These are phyloP conservation scores for Wickerhamiella azyma DNA, from an alignment of 805 yeast genomes.

Conservation along the genomic window DNA sequence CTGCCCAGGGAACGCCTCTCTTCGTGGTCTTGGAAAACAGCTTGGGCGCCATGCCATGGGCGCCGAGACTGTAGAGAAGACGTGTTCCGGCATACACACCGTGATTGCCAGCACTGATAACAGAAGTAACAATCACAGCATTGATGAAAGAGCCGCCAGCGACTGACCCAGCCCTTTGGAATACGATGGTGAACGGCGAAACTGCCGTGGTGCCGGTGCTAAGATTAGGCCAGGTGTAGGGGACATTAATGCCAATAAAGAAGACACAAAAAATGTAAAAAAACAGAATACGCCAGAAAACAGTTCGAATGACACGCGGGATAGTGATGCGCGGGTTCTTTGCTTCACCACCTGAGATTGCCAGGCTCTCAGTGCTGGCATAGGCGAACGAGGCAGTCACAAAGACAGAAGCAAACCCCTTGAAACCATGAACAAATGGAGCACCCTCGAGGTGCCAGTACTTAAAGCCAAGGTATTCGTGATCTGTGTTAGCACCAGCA, in stretches of 20 bases:
- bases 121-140: slow-evolving; percentile 46
- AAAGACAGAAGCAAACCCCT: slow-evolving; percentile 38
- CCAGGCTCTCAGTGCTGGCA: slow-evolving; percentile 44
- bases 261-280: slow-evolving; percentile 42
- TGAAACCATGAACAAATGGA: slow-evolving; percentile 26
- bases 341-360: slow-evolving; percentile 48
- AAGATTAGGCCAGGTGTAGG: slow-evolving; percentile 38
- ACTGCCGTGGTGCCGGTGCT: slow-evolving; percentile 30
- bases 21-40: slow-evolving; percentile 33
- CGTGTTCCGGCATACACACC: slow-evolving; percentile 55
- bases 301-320: slow-evolving; percentile 44
- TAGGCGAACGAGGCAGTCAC: slow-evolving; percentile 47
- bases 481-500: slow-evolving; percentile 41
- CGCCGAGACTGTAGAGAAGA: slow-evolving; percentile 45
- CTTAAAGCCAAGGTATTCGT: slow-evolving; percentile 38
- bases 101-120: slow-evolving; percentile 55
- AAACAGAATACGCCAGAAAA: slow-evolving; percentile 39
- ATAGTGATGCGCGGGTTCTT: slow-evolving; percentile 44
- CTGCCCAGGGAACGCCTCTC: slow-evolving; percentile 41
- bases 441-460: slow-evolving; percentile 43
- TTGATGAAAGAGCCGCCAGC: slow-evolving; percentile 38
- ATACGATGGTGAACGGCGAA: slow-evolving; percentile 34
- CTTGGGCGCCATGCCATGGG: slow-evolving; percentile 45
- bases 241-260: slow-evolving; percentile 47
- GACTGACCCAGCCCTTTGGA: slow-evolving; percentile 32